These are phyloP conservation scores for Vitis rupestris DNA, from an alignment of 164 flowering plant species.

Conservation along the genomic window DNA sequence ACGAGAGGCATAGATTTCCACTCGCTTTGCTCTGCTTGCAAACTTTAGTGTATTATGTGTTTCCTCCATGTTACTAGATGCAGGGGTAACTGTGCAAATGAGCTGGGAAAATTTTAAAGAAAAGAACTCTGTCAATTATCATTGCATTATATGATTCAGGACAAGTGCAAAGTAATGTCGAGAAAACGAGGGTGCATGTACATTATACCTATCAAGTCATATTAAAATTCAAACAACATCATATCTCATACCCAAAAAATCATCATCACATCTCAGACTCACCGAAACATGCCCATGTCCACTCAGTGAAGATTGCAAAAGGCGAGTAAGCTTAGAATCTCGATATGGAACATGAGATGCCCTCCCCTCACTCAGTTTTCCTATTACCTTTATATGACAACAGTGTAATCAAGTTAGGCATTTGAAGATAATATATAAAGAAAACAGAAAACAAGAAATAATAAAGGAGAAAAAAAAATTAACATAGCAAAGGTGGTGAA, in stretches of 20 bases:
- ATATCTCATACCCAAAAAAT: slow-evolving; percentile 1
- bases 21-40: slow-evolving; percentile 95
- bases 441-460: background rate
- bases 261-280: slow-evolving; percentile 28
- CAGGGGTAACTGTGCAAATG: slow-evolving; percentile 98
- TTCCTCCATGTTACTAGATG: slow-evolving; percentile 96
- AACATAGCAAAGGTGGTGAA: too few species aligned
- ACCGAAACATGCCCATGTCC: slow-evolving; percentile 99
- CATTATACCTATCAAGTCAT: background rate
- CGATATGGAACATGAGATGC: slow-evolving; percentile 98
- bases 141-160: slow-evolving; percentile 1
- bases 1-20: slow-evolving; percentile 94
- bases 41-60: slow-evolving; percentile 98
- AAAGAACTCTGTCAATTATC: slow-evolving; percentile 2
- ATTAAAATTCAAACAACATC: background rate
- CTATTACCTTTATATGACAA: slow-evolving; percentile 73
- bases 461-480: background rate
- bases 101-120: slow-evolving; percentile 52
- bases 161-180: background rate
- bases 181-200: too few species aligned
- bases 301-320: slow-evolving; percentile 91
- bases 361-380: slow-evolving; percentile 95
- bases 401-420: slow-evolving; percentile 13
- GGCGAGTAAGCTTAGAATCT: slow-evolving; percentile 98
- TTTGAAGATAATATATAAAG: background rate